Evolutionary conservation across 2,329 filamentous ascomycete species (phyloP).

Genomic region (Coniochaeta sp.): DNA sequence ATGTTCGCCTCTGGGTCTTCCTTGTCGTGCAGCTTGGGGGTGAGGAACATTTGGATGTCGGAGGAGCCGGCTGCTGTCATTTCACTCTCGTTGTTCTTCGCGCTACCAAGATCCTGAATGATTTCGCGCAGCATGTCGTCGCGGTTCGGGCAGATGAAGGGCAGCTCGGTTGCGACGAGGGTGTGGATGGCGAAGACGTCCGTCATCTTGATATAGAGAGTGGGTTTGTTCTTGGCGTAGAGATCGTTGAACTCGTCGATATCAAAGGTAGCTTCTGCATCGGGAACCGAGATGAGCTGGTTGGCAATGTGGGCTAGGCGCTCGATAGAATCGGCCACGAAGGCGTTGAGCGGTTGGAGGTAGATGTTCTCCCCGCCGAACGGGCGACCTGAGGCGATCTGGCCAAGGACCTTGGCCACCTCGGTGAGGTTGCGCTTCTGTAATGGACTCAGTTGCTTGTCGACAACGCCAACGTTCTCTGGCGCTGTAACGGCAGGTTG

Average conservation of each 20-base stretch:
- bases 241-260: slow-evolving; percentile 99
- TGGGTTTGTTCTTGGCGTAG: slow-evolving; percentile 92
- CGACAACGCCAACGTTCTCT: slow-evolving; percentile 87
- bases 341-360: slow-evolving; percentile 88
- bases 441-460: slow-evolving; percentile 78
- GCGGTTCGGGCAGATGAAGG: slow-evolving; percentile 66
- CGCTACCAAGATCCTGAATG: slow-evolving; percentile 87
- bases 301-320: slow-evolving; percentile 69
- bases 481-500: slow-evolving; percentile 84
- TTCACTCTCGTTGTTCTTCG: slow-evolving; percentile 93
- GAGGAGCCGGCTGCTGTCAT: slow-evolving; percentile 79
- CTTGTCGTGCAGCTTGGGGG: slow-evolving; percentile 80
- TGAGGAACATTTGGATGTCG: slow-evolving; percentile 86
- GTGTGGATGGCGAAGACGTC: slow-evolving; percentile 97
- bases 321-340: slow-evolving; percentile 78
- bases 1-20: slow-evolving; percentile 90
- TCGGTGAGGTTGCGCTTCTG: slow-evolving; percentile 90
- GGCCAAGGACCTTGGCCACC: slow-evolving; percentile 84
- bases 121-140: slow-evolving; percentile 90
- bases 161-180: slow-evolving; percentile 72
- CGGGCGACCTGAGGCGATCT: slow-evolving; percentile 78
- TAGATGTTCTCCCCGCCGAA: slow-evolving; percentile 96
- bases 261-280: slow-evolving; percentile 88
- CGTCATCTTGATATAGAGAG: slow-evolving; percentile 97
- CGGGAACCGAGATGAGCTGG: slow-evolving; percentile 73